Percentiles rank a stretch among this genome's conserved stretches.
phyloP scores from a whole-genome alignment of 768 basidiomycete species.

The Tylopilus rubrobrunneus region DNA sequence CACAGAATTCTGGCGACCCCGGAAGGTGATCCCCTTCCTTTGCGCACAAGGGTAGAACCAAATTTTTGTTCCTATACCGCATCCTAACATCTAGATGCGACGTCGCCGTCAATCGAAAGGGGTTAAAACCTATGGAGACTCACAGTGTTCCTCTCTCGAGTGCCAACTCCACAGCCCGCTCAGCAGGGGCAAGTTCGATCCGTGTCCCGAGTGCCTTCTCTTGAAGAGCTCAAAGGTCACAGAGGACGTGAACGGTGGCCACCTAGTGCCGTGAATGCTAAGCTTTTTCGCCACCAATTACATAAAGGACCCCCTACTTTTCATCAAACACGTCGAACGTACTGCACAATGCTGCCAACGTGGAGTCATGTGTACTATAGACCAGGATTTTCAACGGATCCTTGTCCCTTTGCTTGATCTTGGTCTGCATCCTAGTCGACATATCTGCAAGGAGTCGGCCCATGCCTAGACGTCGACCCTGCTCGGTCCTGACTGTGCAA shows the following conservation, averaged over 20 bases:
- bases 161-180: constrained; percentile 34
- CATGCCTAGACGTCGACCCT: constrained; percentile 74
- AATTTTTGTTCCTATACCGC: constrained; percentile 68
- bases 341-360: constrained; percentile 56
- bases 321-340: constrained; percentile 75
- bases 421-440: constrained; percentile 56
- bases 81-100: constrained; percentile 55
- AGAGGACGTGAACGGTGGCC: constrained; percentile 74
- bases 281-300: background rate
- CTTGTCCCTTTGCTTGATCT: constrained; percentile 40
- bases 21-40: constrained; percentile 62
- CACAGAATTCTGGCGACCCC: constrained; percentile 72
- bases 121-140: constrained; percentile 7
- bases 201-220: constrained; percentile 18
- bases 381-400: constrained; percentile 63
- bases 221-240: constrained; percentile 75
- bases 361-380: constrained; percentile 70
- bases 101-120: background rate
- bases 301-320: constrained; percentile 39
- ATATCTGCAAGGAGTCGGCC: constrained; percentile 69
- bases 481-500: constrained; percentile 61
- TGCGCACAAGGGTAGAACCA: constrained; percentile 62
- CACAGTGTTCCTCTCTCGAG: constrained; percentile 41
- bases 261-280: constrained; percentile 35
- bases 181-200: constrained; percentile 36